Evolutionary conservation across 2,329 filamentous ascomycete genomes (phyloP).

Genomic region (Ophiocordyceps sinensis): DNA sequence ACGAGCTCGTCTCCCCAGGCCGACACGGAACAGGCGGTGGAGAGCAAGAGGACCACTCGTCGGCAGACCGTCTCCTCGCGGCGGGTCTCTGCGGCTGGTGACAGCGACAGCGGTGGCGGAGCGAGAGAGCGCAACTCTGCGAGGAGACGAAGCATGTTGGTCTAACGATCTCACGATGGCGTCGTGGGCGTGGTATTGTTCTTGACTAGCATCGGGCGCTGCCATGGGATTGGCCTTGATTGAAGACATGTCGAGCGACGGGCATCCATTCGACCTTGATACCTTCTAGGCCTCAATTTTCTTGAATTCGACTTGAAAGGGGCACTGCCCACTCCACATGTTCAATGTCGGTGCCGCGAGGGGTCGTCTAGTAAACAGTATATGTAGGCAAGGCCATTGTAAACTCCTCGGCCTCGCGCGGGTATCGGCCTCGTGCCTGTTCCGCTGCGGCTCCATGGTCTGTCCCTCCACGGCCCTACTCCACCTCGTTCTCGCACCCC

Average conservation of each 20-base stretch:
- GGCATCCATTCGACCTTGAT: slow-evolving; percentile 5
- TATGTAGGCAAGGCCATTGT: slow-evolving; percentile 2
- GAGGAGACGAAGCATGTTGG: slow-evolving; percentile 44
- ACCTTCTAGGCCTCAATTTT: slow-evolving; percentile 15
- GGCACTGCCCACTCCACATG: slow-evolving; percentile 1
- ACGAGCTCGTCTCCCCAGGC: slow-evolving; percentile 28
- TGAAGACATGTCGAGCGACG: slow-evolving; percentile 21
- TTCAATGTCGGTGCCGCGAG: no score
- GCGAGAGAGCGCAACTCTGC: slow-evolving; percentile 17
- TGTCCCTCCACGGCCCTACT: neutral
- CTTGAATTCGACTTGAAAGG: slow-evolving; percentile 6
- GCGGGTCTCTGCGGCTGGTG: slow-evolving; percentile 23
- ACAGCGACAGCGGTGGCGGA: slow-evolving; percentile 18
- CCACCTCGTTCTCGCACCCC: no score
- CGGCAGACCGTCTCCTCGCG: slow-evolving; percentile 21
- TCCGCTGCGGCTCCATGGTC: slow-evolving; percentile 2
- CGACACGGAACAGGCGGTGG: slow-evolving; percentile 14
- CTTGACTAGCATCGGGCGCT: slow-evolving; percentile 9
- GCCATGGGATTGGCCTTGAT: neutral
- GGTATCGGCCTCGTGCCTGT: slow-evolving; percentile 13
- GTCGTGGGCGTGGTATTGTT: slow-evolving; percentile 7
- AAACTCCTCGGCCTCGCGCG: slow-evolving; percentile 5
- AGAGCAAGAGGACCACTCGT: slow-evolving; percentile 11
- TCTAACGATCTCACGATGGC: slow-evolving; percentile 30
- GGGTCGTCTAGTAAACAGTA: no score